Conservation (phyloP, 306 rosid species). For the Bauhinia variegata region DNA sequence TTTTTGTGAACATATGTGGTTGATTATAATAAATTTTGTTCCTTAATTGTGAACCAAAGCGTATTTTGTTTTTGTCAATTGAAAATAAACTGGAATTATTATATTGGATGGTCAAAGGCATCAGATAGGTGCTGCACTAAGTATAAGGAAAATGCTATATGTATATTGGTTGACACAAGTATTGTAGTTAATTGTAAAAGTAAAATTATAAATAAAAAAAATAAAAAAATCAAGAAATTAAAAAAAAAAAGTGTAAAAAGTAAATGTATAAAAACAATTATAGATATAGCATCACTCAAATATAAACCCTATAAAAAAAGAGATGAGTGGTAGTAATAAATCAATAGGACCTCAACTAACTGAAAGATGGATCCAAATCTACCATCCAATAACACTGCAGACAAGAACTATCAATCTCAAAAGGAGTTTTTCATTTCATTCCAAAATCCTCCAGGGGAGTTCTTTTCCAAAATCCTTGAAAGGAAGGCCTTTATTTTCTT, state of each 20-base stretch:
- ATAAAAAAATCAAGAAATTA: no score
- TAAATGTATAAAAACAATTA: no score
- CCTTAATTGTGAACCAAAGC: background rate
- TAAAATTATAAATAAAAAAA: no score
- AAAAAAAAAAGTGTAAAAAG: no score
- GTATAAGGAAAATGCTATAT: no score
- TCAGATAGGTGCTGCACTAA: background rate
- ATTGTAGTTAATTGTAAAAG: no score
- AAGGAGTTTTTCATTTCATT: background rate
- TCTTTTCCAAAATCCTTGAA: background rate
- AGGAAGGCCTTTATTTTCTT: no score
- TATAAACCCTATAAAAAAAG: background rate
- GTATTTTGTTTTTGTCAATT: background rate
- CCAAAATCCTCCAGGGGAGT: background rate
- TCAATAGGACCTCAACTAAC: conserved; percentile 15
- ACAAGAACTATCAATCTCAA: conserved; percentile 3
- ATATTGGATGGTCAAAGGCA: background rate
- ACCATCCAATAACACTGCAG: background rate
- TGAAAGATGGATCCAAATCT: conserved; percentile 30
- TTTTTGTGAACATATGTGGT: background rate
- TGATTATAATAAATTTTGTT: background rate
- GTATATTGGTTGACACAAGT: no score
- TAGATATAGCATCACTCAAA: no score
- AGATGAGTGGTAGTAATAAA: background rate
- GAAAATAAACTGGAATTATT: background rate